Percentiles rank a stretch among this genome's conserved stretches.
phyloP scores from a whole-genome alignment of 805 yeast genomes.

The Metschnikowia sp. region DNA sequence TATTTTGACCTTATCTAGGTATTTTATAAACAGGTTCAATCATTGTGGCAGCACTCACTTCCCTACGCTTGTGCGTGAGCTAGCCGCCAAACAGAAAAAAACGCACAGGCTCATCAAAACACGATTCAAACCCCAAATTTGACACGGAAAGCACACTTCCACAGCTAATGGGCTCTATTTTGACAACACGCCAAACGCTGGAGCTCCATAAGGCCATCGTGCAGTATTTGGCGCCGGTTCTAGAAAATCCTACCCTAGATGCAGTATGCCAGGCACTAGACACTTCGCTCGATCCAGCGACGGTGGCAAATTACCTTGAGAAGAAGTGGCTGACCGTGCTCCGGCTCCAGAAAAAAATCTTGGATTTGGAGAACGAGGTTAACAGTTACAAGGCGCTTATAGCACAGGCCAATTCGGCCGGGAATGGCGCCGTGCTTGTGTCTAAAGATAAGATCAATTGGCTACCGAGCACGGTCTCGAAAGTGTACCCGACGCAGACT shows the following conservation, averaged over 20 bases:
- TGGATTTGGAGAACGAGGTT: slow-evolving; percentile 64
- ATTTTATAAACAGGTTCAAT: too few relatives aligned
- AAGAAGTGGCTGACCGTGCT: slow-evolving; percentile 88
- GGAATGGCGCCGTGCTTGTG: slow-evolving; percentile 7
- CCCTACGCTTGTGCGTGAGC: neutral
- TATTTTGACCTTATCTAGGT: too few relatives aligned
- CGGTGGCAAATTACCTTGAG: slow-evolving; percentile 48
- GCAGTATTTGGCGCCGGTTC: slow-evolving; percentile 44
- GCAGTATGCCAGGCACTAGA: slow-evolving; percentile 11
- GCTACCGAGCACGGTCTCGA: slow-evolving; percentile 54
- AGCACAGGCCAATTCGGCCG: slow-evolving; percentile 26
- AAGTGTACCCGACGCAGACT: slow-evolving; percentile 47
- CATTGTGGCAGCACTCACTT: neutral
- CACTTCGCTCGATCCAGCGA: slow-evolving; percentile 20
- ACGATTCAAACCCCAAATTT: neutral
- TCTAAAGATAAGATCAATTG: slow-evolving; percentile 45
- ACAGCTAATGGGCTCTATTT: slow-evolving; percentile 18
- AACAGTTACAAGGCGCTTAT: slow-evolving; percentile 46
- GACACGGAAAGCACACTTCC: too few relatives aligned
- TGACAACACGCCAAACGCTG: slow-evolving; percentile 41
- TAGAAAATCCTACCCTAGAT: slow-evolving; percentile 8
- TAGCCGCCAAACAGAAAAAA: neutral
- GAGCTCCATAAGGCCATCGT: slow-evolving; percentile 48
- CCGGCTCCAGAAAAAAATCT: slow-evolving; percentile 68
- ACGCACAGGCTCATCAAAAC: neutral